Conservation (phyloP, 768 basidiomycete genomes). For the Heimioporus sp. region DNA sequence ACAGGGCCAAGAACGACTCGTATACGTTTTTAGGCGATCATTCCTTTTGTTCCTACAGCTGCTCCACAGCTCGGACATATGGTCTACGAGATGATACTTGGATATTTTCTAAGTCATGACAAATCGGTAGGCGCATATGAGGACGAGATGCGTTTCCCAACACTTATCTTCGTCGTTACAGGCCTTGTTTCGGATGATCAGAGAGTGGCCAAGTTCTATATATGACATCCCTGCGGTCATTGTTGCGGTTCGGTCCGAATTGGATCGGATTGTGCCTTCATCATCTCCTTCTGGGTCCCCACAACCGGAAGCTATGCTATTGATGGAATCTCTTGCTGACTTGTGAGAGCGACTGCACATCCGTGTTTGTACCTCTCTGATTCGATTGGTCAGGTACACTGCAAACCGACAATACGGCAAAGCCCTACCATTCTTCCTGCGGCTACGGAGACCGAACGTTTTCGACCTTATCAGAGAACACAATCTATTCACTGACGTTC, state of each 20-base stretch:
- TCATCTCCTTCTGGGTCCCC: slow-evolving; percentile 44
- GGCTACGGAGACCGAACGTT: slow-evolving; percentile 83
- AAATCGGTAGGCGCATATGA: slow-evolving; percentile 46
- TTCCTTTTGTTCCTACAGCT: slow-evolving; percentile 85
- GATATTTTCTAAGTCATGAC: slow-evolving; percentile 79
- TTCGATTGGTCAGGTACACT: slow-evolving; percentile 56
- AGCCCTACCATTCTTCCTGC: slow-evolving; percentile 87
- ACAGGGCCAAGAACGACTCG: not conserved
- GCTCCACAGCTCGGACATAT: slow-evolving; percentile 76
- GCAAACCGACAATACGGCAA: slow-evolving; percentile 91
- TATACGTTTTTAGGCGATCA: slow-evolving; percentile 58
- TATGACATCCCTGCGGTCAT: slow-evolving; percentile 89
- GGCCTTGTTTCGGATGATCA: slow-evolving; percentile 76
- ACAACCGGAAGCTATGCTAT: slow-evolving; percentile 49
- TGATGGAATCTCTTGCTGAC: slow-evolving; percentile 96
- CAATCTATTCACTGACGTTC: slow-evolving; percentile 92
- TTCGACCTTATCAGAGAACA: slow-evolving; percentile 93
- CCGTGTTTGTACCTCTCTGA: not conserved
- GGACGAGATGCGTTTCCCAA: not conserved
- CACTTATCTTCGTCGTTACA: slow-evolving; percentile 28
- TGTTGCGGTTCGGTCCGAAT: slow-evolving; percentile 79
- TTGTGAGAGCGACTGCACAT: slow-evolving; percentile 47
- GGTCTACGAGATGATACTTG: slow-evolving; percentile 95
- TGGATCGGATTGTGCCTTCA: slow-evolving; percentile 60
- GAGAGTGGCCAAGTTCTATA: slow-evolving; percentile 87